Evolutionary conservation across 768 basidiomycete species (phyloP), one percentile per base, ranked within the genome.

Genomic region (Pleurotus giganteus): DNA sequence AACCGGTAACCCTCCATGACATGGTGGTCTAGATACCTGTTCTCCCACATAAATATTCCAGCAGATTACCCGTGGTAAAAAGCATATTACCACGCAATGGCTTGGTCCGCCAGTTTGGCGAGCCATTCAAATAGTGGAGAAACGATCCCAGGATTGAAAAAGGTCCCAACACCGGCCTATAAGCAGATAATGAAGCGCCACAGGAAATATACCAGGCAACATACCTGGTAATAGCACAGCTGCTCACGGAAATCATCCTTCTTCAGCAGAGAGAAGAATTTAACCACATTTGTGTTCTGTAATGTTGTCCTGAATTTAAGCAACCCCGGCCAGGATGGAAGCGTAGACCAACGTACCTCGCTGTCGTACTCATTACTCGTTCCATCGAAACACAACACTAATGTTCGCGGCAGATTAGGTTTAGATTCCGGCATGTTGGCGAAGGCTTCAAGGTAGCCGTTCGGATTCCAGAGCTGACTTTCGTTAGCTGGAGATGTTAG

Each of bases 1-100:
- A 82, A 84, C 58, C 76, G 74, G 51, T 84, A 83, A 0, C 82
- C 83, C 29, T 70, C 63, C 65, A 66, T 83, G 31, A 83, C 77
- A 63, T 85, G 83, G 8, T 75, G 65, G 55, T 79, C 69, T 12
- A 85, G 58, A 54, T 80, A 80, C 53, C 26, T 71, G 70, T 60
- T 70, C 70, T 53, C 82, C 80, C 3, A 81, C 53, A 1, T 19
- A 32, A n/a, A 41, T 6, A 24, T 17, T 11, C 6, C 19, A 32
- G 39, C 39, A 19, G 17, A 32, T 13, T 6, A 6, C 26, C 29
- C 28, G 7, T 12, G 39, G 23, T 12, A 19, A 28, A 31, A 28
- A 41, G 29, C 5, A 7, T 17, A 21, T 19, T 12, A n/a, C n/a
- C n/a, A n/a, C n/a, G n/a, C 36, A 21, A 8, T 23, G 39, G 37